Evolutionary conservation across 2,329 filamentous ascomycete genomes (phyloP).

Genomic region (Aspergillus proliferans): DNA sequence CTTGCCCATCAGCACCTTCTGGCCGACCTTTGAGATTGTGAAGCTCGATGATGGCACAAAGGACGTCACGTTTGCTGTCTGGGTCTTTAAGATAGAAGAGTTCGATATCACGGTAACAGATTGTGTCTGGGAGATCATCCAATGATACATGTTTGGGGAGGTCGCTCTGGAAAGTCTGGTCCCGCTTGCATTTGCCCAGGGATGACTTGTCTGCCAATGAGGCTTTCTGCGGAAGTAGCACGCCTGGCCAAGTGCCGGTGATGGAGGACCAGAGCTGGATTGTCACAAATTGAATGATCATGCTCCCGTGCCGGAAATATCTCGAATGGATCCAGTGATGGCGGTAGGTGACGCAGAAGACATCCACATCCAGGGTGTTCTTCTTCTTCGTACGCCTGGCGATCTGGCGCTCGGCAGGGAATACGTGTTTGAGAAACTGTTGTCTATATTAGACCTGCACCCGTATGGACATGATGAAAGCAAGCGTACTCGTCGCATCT

Average conservation of each 20-base stretch:
- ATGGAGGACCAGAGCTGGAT: constrained; percentile 20
- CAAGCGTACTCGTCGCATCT: constrained; percentile 19
- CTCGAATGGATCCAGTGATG: constrained; percentile 20
- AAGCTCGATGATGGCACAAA: constrained; percentile 23
- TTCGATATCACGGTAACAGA: too few species aligned
- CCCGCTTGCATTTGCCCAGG: too few species aligned
- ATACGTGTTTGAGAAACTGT: constrained; percentile 19
- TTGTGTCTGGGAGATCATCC: too few species aligned
- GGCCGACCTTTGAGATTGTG: constrained; percentile 19
- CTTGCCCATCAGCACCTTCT: constrained; percentile 23
- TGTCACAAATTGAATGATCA: constrained; percentile 16
- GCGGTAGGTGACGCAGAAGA: constrained; percentile 16
- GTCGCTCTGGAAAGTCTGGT: too few species aligned
- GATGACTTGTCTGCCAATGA: too few species aligned
- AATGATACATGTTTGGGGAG: too few species aligned
- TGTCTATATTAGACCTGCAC: neutral
- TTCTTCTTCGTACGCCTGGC: constrained; percentile 15
- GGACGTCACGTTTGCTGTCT: constrained; percentile 9
- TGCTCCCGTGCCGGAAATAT: constrained; percentile 17
- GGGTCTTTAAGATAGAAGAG: too few species aligned
- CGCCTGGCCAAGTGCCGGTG: constrained; percentile 13
- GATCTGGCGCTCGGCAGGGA: constrained; percentile 13
- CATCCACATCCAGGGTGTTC: constrained; percentile 15
- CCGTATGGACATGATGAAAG: neutral
- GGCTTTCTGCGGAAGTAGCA: too few species aligned